Evolutionary conservation across 139 green algal genomes (phyloP).

Genomic region (Micromonas commoda): DNA sequence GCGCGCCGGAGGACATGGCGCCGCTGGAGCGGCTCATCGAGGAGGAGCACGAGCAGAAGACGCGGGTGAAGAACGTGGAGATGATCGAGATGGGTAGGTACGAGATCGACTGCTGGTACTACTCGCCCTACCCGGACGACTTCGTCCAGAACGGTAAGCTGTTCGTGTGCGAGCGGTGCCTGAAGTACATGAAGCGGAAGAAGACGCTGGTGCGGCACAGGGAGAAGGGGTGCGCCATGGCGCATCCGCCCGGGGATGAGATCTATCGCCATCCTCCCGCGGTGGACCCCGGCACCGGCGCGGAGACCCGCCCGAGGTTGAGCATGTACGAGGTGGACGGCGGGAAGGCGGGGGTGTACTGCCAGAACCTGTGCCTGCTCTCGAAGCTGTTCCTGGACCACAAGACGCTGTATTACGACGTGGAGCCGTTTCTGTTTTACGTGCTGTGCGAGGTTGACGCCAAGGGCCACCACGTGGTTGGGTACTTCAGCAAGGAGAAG

Average conservation of each 20-base stretch:
- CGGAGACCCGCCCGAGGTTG: slow-evolving; percentile 11
- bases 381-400: slow-evolving; percentile 49
- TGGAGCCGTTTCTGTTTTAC: slow-evolving; percentile 49
- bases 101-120: slow-evolving; percentile 62
- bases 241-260: slow-evolving; percentile 66
- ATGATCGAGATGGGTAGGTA: slow-evolving; percentile 46
- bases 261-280: slow-evolving; percentile 56
- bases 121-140: slow-evolving; percentile 57
- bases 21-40: slow-evolving; percentile 39
- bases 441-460: slow-evolving; percentile 35
- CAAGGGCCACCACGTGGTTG: slow-evolving; percentile 30
- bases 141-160: slow-evolving; percentile 62
- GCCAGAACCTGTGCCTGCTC: slow-evolving; percentile 50
- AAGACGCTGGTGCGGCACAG: slow-evolving; percentile 55
- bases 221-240: slow-evolving; percentile 43
- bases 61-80: slow-evolving; percentile 64
- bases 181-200: slow-evolving; percentile 63
- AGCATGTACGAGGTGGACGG: slow-evolving; percentile 74
- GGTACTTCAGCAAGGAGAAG: slow-evolving; percentile 44
- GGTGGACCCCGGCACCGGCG: background rate
- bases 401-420: slow-evolving; percentile 45
- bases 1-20: background rate
- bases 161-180: slow-evolving; percentile 83
- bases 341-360: slow-evolving; percentile 66
- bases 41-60: slow-evolving; percentile 67